Evolutionary conservation across 2,329 filamentous ascomycete species (phyloP).

Genomic region (Pseudocercospora cruenta): DNA sequence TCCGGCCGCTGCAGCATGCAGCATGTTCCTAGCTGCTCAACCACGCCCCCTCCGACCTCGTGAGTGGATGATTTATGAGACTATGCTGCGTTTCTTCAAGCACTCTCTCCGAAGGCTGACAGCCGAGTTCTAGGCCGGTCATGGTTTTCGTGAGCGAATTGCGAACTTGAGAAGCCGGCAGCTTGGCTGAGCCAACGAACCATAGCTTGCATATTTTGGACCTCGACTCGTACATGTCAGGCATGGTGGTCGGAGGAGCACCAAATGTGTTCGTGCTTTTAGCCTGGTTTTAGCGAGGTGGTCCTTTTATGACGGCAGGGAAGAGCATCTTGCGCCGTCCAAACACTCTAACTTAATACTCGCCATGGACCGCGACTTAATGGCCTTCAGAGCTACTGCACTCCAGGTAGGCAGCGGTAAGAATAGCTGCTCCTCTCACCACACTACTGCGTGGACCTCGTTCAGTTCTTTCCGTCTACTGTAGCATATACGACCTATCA

Average conservation of each 20-base stretch:
- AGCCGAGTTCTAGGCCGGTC: not conserved
- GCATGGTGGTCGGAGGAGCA: slow-evolving; percentile 6
- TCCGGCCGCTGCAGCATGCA: slow-evolving; percentile 7
- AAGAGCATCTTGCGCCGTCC: slow-evolving; percentile 17
- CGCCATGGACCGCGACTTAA: slow-evolving; percentile 26
- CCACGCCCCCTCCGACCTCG: not conserved
- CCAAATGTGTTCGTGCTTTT: slow-evolving; percentile 15
- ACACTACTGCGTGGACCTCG: slow-evolving; percentile 2
- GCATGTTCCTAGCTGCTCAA: slow-evolving; percentile 8
- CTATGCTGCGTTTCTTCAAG: not conserved
- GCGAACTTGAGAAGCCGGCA: slow-evolving; percentile 1
- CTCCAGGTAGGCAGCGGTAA: slow-evolving; percentile 16
- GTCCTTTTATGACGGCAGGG: slow-evolving; percentile 20
- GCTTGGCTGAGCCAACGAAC: slow-evolving; percentile 8
- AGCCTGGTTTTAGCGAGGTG: slow-evolving; percentile 16
- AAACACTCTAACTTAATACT: slow-evolving; percentile 28
- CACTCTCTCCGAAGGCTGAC: not conserved
- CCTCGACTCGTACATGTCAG: slow-evolving; percentile 7
- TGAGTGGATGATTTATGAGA: not conserved
- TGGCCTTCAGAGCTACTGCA: slow-evolving; percentile 28
- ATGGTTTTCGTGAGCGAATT: not conserved
- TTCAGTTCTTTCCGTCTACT: slow-evolving; percentile 3
- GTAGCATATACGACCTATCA: slow-evolving; percentile 16
- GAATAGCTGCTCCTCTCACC: slow-evolving; percentile 9
- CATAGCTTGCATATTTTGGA: not conserved